Evolutionary conservation across 768 basidiomycete species (phyloP).

Genomic region (Rhodocollybia butyracea): DNA sequence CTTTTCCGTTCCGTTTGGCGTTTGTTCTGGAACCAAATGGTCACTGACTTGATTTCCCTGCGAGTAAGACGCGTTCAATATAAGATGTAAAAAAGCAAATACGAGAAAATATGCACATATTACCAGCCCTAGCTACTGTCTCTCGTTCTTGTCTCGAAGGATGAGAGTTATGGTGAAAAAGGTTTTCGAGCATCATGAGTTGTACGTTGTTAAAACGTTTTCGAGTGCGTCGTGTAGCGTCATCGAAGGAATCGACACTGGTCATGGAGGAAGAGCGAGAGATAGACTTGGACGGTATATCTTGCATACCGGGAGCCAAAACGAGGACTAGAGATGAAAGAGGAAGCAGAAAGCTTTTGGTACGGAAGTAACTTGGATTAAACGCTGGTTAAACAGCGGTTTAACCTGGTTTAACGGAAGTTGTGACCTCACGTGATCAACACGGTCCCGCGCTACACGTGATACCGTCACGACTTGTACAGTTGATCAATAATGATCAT

Average conservation of each 20-base stretch:
- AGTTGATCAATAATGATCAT: too few species aligned
- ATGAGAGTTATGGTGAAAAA: slow-evolving; percentile 70
- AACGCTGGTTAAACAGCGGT: too few species aligned
- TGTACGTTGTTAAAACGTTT: slow-evolving; percentile 68
- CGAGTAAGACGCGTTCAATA: slow-evolving; percentile 5
- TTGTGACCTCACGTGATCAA: neutral
- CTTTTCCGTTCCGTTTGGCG: slow-evolving; percentile 50
- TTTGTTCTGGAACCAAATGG: slow-evolving; percentile 86
- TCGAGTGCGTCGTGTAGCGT: slow-evolving; percentile 57
- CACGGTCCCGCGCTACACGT: neutral
- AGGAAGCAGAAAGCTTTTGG: neutral
- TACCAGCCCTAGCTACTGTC: slow-evolving; percentile 52
- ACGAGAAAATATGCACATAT: slow-evolving; percentile 49
- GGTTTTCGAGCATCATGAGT: slow-evolving; percentile 68
- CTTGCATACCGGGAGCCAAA: neutral
- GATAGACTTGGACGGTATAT: slow-evolving; percentile 15
- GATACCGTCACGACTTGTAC: too few species aligned
- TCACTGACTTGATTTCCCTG: slow-evolving; percentile 68
- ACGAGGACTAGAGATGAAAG: neutral
- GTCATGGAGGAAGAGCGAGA: slow-evolving; percentile 55
- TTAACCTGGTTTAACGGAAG: neutral
- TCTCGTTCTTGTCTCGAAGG: slow-evolving; percentile 76
- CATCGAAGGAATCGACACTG: slow-evolving; percentile 48
- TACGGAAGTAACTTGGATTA: too few species aligned
- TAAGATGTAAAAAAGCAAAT: slow-evolving; percentile 7